A percentile compares a stretch with the other conserved stretches of the same genome.
These are phyloP conservation scores for Plectranthus barbatus DNA, from an alignment of 257 asterid genomes.

Conservation along the genomic window DNA sequence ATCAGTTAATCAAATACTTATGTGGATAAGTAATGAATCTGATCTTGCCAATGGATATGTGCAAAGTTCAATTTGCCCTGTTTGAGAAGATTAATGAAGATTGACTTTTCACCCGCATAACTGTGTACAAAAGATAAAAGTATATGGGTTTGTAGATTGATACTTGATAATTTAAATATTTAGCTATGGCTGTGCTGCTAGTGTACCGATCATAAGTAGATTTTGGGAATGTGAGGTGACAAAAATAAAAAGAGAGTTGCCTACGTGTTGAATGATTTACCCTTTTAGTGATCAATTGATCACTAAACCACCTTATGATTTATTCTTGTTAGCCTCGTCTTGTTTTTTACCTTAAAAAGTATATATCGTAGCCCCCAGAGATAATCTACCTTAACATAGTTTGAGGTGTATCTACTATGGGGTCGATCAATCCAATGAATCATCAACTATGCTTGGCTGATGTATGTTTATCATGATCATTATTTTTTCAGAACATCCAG, in stretches of 20 bases:
- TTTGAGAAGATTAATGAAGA: not conserved
- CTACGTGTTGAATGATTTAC: not conserved
- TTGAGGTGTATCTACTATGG: not conserved
- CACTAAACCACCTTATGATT: not conserved
- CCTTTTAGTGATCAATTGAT: not conserved
- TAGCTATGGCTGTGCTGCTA: not conserved
- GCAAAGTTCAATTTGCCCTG: not conserved
- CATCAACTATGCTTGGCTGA: not conserved
- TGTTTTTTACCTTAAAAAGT: not conserved
- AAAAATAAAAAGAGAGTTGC: not conserved
- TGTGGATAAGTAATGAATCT: not conserved
- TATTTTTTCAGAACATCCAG: constrained; percentile 57
- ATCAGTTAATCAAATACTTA: not conserved
- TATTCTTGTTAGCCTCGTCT: not conserved
- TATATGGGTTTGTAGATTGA: not conserved
- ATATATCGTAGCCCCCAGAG: not conserved
- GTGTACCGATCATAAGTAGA: not conserved
- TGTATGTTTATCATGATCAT: constrained; percentile 7
- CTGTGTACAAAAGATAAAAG: not conserved
- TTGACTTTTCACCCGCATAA: not conserved
- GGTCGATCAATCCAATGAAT: not conserved
- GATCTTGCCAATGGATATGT: not conserved
- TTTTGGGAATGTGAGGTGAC: not conserved
- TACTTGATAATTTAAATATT: not conserved
- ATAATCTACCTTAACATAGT: not conserved